Conservation (phyloP, 495 filamentous ascomycete species). For the Elaphomyces granulatus region DNA sequence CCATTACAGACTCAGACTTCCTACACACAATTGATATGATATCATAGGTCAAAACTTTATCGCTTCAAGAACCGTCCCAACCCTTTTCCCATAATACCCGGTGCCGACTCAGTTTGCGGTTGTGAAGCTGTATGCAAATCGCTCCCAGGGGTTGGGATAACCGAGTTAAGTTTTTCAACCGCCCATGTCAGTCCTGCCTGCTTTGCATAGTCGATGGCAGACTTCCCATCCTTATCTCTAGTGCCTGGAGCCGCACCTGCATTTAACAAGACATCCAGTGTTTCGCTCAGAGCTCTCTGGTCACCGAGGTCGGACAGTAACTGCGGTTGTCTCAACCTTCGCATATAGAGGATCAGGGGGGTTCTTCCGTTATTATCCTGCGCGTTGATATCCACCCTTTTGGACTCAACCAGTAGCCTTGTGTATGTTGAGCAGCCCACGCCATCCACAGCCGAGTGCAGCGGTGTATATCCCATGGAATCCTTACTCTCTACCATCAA, state of each 20-base stretch:
- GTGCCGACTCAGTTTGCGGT: too few relatives aligned
- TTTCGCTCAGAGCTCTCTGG: not conserved
- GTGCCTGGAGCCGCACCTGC: conserved; percentile 1
- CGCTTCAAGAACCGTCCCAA: too few relatives aligned
- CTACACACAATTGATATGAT: too few relatives aligned
- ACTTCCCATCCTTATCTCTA: conserved; percentile 1
- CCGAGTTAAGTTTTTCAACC: conserved; percentile 3
- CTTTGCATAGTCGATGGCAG: not conserved
- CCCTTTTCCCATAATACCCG: too few relatives aligned
- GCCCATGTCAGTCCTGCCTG: conserved; percentile 2
- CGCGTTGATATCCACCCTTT: conserved; percentile 9
- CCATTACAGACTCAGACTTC: too few relatives aligned
- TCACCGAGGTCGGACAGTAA: not conserved
- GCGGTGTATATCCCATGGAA: conserved; percentile 1
- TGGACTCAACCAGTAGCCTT: conserved; percentile 7
- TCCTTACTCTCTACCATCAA: too few relatives aligned
- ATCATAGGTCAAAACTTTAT: too few relatives aligned
- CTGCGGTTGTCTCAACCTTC: not conserved
- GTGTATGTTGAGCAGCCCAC: conserved; percentile 4
- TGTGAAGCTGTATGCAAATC: too few relatives aligned
- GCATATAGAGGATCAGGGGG: conserved; percentile 3
- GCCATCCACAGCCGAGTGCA: conserved; percentile 1
- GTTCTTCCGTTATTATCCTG: conserved; percentile 1
- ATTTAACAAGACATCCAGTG: conserved; percentile 1
- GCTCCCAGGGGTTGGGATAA: too few relatives aligned